Base-by-base conservation (phyloP, 2,329 filamentous ascomycete species). In the Curvularia eragrostidis region DNA sequence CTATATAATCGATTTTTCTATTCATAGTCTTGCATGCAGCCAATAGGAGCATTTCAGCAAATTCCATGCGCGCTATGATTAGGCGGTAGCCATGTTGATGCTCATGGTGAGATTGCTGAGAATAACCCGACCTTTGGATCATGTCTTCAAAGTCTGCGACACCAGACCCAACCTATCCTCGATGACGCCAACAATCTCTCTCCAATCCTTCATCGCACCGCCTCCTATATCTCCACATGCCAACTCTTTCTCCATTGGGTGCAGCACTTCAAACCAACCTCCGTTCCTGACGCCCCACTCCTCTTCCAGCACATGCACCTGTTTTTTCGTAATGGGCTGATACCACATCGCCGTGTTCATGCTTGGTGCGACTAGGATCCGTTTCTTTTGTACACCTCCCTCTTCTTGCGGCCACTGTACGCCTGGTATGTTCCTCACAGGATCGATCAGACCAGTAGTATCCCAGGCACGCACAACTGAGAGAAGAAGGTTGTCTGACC, bases 291-390 rank as follows among this genome's bases (percentile, higher is more conserved):
- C 66, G 5, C 88, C 89, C 92, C 93, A 97, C 56, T 93, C 90
- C 47, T 89, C 84, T 62, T 88, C 84, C 46, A 97, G 79, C 0
- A 90, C 80, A 39, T 79, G 79, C 36, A 97, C 77, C 63, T 97
- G 91, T 62, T 85, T 86, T 48, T 78, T 82, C 1, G 93, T 97
- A 44, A 96, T 80, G 1, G 93, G 93, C 73, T 97, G 92, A 54
- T 83, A 81, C 89, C 91, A 96, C 93, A 97, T 97, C 3, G 89
- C 87, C 23, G 87, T 92, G 75, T 97, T 97, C 91, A 97, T 96
- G 28, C 90, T 88, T 1, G 89, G 88, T 2, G 90, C 90, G 0
- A 94, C 89, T 1, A 95, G 69, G 34, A 96, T 91, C 62, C 82
- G 85, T 61, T 75, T 76, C 74, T 83, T 86, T 51, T 72, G 75